These are phyloP conservation scores for Boletales sp. DNA, from an alignment of 768 basidiomycete species.

Conservation along the genomic window DNA sequence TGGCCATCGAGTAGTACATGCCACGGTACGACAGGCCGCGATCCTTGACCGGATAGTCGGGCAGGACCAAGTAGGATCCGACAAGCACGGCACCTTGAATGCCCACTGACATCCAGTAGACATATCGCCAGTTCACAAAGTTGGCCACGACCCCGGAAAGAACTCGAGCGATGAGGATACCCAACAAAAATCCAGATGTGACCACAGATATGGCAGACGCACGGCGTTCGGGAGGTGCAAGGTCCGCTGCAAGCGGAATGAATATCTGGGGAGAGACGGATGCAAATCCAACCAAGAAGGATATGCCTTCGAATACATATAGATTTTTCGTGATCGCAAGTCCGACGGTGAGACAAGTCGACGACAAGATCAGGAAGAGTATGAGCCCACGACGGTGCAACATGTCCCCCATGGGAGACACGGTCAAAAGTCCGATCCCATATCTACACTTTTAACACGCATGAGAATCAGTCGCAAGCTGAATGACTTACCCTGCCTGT, in stretches of 20 bases:
- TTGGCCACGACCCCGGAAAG: slow-evolving; percentile 69
- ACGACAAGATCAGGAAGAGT: slow-evolving; percentile 51
- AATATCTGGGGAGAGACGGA: slow-evolving; percentile 69
- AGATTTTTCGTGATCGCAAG: slow-evolving; percentile 60
- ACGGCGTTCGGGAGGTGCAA: slow-evolving; percentile 67
- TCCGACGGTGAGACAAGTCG: slow-evolving; percentile 61
- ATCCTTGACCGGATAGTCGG: slow-evolving; percentile 79
- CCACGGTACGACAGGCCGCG: slow-evolving; percentile 55
- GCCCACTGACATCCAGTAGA: slow-evolving; percentile 73
- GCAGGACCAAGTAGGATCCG: slow-evolving; percentile 58
- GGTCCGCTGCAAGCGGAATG: slow-evolving; percentile 72
- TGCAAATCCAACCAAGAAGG: slow-evolving; percentile 63
- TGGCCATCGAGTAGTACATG: slow-evolving; percentile 71
- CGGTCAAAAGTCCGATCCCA: slow-evolving; percentile 63
- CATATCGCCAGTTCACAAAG: slow-evolving; percentile 63
- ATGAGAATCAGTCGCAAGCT: background rate
- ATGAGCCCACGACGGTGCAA: slow-evolving; percentile 69
- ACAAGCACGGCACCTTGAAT: slow-evolving; percentile 55
- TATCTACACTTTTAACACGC: slow-evolving; percentile 40
- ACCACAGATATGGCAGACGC: slow-evolving; percentile 74
- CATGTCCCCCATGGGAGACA: slow-evolving; percentile 80
- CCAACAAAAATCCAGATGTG: slow-evolving; percentile 61
- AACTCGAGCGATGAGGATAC: slow-evolving; percentile 69
- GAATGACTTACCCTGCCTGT: slow-evolving; percentile 52
- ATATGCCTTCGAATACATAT: slow-evolving; percentile 56